These are phyloP conservation scores for Erigeron canadensis DNA, from an alignment of 129 eudicot genomes.

Conservation along the genomic window DNA sequence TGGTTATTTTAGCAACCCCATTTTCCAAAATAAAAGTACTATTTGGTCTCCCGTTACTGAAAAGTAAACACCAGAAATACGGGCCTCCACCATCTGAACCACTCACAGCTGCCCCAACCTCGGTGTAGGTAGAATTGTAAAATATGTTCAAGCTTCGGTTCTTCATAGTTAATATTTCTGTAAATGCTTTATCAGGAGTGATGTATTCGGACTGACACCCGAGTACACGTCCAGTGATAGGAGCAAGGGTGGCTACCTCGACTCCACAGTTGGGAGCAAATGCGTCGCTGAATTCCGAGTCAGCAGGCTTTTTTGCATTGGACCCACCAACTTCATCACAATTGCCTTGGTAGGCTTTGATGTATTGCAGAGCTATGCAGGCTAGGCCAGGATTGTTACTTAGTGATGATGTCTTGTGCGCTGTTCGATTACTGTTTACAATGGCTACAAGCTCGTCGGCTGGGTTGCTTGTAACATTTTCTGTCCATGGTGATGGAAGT, in stretches of 20 bases:
- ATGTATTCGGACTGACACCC: constrained; percentile 75
- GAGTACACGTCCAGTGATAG: constrained; percentile 76
- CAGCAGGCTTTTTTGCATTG: constrained; percentile 68
- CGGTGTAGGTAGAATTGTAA: constrained; percentile 63
- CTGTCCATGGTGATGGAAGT: constrained; percentile 35
- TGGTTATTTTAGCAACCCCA: constrained; percentile 56
- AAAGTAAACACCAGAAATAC: constrained; percentile 87
- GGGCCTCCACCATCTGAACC: constrained; percentile 85
- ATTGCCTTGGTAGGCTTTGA: constrained; percentile 84
- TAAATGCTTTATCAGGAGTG: constrained; percentile 59
- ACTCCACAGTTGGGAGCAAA: constrained; percentile 86
- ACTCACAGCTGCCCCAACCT: constrained; percentile 77
- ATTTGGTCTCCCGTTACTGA: constrained; percentile 69
- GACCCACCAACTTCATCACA: constrained; percentile 69
- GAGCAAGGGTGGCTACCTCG: constrained; percentile 46
- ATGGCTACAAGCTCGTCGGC: constrained; percentile 77
- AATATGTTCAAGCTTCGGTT: constrained; percentile 54
- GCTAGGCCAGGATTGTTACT: constrained; percentile 71
- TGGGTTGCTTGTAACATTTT: constrained; percentile 68
- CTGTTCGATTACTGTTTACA: constrained; percentile 72
- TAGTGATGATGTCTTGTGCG: constrained; percentile 52
- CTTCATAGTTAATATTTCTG: constrained; percentile 50
- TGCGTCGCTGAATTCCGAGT: constrained; percentile 58
- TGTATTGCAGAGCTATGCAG: constrained; percentile 90
- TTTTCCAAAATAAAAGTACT: constrained; percentile 62